Percentiles rank a stretch among this genome's conserved stretches.
Conservation (phyloP, 495 filamentous ascomycete genomes). For the Podospora bellae-mahoneyi region DNA sequence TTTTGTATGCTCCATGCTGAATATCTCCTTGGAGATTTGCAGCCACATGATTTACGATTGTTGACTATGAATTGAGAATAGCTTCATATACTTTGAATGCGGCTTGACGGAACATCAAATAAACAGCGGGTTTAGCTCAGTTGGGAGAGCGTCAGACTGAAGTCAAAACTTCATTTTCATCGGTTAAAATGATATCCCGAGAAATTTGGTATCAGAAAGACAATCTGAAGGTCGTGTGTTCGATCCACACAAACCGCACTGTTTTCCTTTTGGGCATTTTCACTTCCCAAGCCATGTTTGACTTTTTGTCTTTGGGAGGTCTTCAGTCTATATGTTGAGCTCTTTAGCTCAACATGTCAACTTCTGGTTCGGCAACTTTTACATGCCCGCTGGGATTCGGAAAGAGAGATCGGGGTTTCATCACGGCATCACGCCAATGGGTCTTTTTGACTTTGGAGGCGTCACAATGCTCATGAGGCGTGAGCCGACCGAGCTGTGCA, state of each 20-base stretch:
- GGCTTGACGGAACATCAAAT: neutral
- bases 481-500: slow-evolving; percentile 6
- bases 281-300: too few species aligned
- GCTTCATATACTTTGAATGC: neutral
- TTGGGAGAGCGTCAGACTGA: neutral
- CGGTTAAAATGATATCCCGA: too few species aligned
- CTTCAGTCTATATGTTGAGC: too few species aligned
- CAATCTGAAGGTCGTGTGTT: too few species aligned
- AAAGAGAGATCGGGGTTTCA: neutral
- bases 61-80: neutral
- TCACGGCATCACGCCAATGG: neutral
- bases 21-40: too few species aligned
- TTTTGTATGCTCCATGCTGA: too few species aligned
- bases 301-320: too few species aligned
- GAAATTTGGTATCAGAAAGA: too few species aligned
- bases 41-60: too few species aligned
- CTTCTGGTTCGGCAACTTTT: neutral
- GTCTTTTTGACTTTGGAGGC: neutral
- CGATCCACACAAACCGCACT: too few species aligned
- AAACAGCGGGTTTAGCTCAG: neutral
- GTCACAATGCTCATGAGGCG: neutral
- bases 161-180: too few species aligned
- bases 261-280: too few species aligned
- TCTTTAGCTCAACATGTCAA: neutral
- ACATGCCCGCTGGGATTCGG: neutral